phyloP scores from a whole-genome alignment of 2,329 filamentous ascomycete genomes.

The Harringtonia aguacate region DNA sequence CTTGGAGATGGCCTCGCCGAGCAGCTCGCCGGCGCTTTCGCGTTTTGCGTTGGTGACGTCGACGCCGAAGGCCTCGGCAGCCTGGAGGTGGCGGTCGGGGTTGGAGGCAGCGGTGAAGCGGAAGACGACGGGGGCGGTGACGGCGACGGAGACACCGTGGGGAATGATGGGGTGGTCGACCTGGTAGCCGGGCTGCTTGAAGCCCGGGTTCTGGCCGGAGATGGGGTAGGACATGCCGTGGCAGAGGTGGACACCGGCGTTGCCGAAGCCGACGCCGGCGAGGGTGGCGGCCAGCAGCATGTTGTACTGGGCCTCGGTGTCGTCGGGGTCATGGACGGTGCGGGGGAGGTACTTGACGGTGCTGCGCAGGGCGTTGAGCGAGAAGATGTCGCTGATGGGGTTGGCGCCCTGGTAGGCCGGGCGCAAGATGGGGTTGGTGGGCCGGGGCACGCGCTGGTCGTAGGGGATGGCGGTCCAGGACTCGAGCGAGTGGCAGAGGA shows the following conservation, averaged over 20 bases:
- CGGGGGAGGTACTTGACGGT: slow-evolving; percentile 91
- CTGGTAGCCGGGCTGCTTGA: slow-evolving; percentile 79
- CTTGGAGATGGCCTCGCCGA: slow-evolving; percentile 69
- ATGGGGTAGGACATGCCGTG: slow-evolving; percentile 95
- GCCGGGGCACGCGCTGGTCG: slow-evolving; percentile 72
- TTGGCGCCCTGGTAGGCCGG: slow-evolving; percentile 97
- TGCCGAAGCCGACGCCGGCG: slow-evolving; percentile 93
- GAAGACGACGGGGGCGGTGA: slow-evolving; percentile 35
- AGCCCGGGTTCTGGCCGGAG: slow-evolving; percentile 85
- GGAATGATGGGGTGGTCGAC: slow-evolving; percentile 74
- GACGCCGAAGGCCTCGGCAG: slow-evolving; percentile 24
- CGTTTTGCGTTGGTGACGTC: slow-evolving; percentile 80
- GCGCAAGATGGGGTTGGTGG: slow-evolving; percentile 77
- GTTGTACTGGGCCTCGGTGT: slow-evolving; percentile 83
- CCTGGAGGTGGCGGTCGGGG: slow-evolving; percentile 78
- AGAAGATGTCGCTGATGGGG: slow-evolving; percentile 96
- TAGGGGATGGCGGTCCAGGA: slow-evolving; percentile 98
- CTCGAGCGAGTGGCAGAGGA: slow-evolving; percentile 89
- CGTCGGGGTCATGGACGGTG: slow-evolving; percentile 77
- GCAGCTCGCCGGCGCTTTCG: slow-evolving; percentile 80
- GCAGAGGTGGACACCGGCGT: slow-evolving; percentile 82
- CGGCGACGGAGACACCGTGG: slow-evolving; percentile 80
- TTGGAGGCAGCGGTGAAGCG: slow-evolving; percentile 50
- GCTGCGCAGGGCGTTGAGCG: slow-evolving; percentile 67
- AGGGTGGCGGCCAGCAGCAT: slow-evolving; percentile 93